phyloP scores from a whole-genome alignment of 2,329 filamentous ascomycete species.

The Clonostachys rhizophaga region DNA sequence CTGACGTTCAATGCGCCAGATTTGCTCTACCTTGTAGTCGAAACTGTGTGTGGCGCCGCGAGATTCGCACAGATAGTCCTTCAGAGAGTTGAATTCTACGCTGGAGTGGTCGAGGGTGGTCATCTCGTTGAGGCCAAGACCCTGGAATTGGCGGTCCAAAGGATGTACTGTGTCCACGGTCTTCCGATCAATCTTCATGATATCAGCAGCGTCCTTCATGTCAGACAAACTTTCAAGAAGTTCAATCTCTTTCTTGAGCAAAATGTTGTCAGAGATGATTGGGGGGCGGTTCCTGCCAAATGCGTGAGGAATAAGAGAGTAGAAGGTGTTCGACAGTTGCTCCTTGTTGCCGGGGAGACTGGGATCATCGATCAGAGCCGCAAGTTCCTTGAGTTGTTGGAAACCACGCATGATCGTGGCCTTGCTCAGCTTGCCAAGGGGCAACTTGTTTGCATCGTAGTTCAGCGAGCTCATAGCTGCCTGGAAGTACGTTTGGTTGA shows the following conservation, averaged over 20 bases:
- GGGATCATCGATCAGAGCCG: slow-evolving; percentile 56
- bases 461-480: slow-evolving; percentile 62
- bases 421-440: slow-evolving; percentile 80
- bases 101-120: slow-evolving; percentile 54
- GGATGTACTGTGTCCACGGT: slow-evolving; percentile 50
- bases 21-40: slow-evolving; percentile 60
- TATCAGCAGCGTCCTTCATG: slow-evolving; percentile 76
- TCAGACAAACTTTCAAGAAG: slow-evolving; percentile 77
- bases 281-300: slow-evolving; percentile 74
- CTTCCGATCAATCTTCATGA: slow-evolving; percentile 63
- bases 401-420: slow-evolving; percentile 71
- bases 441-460: slow-evolving; percentile 72
- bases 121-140: slow-evolving; percentile 73
- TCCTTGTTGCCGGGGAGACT: slow-evolving; percentile 42
- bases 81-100: slow-evolving; percentile 60
- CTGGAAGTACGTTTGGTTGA: slow-evolving; percentile 71
- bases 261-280: slow-evolving; percentile 48
- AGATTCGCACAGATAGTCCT: slow-evolving; percentile 63
- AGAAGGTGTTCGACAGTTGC: slow-evolving; percentile 71
- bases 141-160: slow-evolving; percentile 68
- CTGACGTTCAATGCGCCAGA: slow-evolving; percentile 76
- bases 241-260: slow-evolving; percentile 72
- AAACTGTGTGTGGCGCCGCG: slow-evolving; percentile 62
- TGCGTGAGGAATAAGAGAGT: slow-evolving; percentile 75
- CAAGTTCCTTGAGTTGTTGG: slow-evolving; percentile 70